These are phyloP conservation scores for Allantophomopsis cytisporea DNA, from an alignment of 2,329 filamentous ascomycete genomes.

Conservation along the genomic window DNA sequence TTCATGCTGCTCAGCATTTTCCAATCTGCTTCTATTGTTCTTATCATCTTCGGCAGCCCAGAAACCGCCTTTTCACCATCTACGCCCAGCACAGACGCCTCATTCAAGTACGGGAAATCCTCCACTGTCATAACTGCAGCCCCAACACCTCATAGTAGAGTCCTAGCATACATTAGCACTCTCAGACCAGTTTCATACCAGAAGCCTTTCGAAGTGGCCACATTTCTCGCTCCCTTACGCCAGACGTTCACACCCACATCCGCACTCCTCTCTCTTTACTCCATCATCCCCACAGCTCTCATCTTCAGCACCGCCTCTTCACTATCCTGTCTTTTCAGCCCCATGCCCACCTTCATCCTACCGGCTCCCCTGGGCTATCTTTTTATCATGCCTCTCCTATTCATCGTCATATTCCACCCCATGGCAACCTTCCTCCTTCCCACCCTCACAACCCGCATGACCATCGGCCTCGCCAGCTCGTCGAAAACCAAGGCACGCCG, in stretches of 20 bases:
- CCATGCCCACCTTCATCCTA: constrained; percentile 27
- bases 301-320: constrained; percentile 33
- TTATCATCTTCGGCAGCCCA: constrained; percentile 32
- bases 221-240: constrained; percentile 20
- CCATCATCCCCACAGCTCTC: constrained; percentile 28
- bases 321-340: constrained; percentile 31
- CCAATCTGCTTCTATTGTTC: constrained; percentile 29
- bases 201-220: constrained; percentile 3
- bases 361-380: constrained; percentile 24
- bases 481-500: no score
- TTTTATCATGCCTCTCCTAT: constrained; percentile 20
- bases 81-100: neutral
- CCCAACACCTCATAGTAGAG: neutral
- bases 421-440: neutral
- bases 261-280: constrained; percentile 27
- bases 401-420: constrained; percentile 6
- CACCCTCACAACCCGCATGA: no score
- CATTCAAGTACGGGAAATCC: constrained; percentile 2
- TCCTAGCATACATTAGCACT: neutral
- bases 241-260: constrained; percentile 36
- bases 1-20: constrained; percentile 37
- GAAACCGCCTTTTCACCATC: constrained; percentile 31
- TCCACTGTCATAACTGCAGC: constrained; percentile 1
- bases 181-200: neutral
- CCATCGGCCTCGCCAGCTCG: no score